Evolutionary conservation across 1,284 basidiomycete genomes (phyloP).

Genomic region (Blastosporella zonata): DNA sequence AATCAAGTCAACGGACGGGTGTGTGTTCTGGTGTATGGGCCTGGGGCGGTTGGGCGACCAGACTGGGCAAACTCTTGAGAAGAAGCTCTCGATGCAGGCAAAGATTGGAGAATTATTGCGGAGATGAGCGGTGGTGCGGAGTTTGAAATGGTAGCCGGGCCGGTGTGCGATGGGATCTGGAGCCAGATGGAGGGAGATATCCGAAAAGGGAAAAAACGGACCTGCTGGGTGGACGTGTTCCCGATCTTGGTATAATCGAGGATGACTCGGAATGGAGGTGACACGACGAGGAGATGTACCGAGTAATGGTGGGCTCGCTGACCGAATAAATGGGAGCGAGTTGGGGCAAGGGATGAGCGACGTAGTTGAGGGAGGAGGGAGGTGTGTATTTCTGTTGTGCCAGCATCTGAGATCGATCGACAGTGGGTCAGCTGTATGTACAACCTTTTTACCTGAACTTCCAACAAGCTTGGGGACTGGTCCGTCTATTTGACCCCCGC

Average conservation of each 20-base stretch:
- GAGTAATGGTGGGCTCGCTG: background rate
- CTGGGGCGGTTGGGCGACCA: slow-evolving; percentile 1
- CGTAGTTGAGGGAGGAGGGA: background rate
- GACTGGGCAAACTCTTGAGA: slow-evolving; percentile 4
- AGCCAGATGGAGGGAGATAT: slow-evolving; percentile 10
- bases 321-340: background rate
- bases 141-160: slow-evolving; percentile 7
- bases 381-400: slow-evolving; percentile 16
- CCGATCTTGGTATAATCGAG: slow-evolving; percentile 7
- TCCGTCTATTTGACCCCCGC: background rate
- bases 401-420: slow-evolving; percentile 20
- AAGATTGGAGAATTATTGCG: slow-evolving; percentile 6
- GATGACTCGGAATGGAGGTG: background rate
- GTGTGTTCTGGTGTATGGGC: background rate
- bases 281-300: background rate
- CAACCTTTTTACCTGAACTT: slow-evolving; percentile 12
- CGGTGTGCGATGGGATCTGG: slow-evolving; percentile 12
- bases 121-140: slow-evolving; percentile 14
- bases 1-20: background rate
- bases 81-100: slow-evolving; percentile 9
- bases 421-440: slow-evolving; percentile 14
- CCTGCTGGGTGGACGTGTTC: slow-evolving; percentile 4
- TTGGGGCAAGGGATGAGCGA: background rate
- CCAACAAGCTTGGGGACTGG: background rate
- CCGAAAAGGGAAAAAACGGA: slow-evolving; percentile 7